Evolutionary conservation across 306 rosid genomes (phyloP).

Genomic region (Casuarina cunninghamiana): DNA sequence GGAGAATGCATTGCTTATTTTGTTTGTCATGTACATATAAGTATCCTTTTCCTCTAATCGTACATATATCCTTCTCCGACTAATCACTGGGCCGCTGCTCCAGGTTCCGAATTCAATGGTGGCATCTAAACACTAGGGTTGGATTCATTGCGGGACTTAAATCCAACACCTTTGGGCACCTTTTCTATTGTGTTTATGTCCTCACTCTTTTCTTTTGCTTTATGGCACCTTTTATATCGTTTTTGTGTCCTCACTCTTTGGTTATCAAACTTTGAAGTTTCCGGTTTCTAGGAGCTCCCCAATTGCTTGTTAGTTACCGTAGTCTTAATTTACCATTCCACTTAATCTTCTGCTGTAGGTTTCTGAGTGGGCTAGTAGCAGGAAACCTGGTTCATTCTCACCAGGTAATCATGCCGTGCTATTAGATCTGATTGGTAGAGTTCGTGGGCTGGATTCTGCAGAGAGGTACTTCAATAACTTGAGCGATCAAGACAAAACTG

Average conservation of each 20-base stretch:
- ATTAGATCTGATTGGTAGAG: slow-evolving; percentile 60
- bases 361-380: slow-evolving; percentile 73
- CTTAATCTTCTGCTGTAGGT: slow-evolving; percentile 38
- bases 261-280: neutral
- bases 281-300: neutral
- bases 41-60: neutral
- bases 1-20: too few relatives aligned
- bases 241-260: neutral
- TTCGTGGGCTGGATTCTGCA: slow-evolving; percentile 56
- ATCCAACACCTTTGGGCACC: too few relatives aligned
- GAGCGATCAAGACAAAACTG: slow-evolving; percentile 43
- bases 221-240: neutral
- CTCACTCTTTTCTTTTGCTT: too few relatives aligned
- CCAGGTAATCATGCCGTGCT: slow-evolving; percentile 55
- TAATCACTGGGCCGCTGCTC: too few relatives aligned
- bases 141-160: too few relatives aligned
- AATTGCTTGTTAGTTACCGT: neutral
- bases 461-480: slow-evolving; percentile 59
- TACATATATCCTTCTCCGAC: neutral
- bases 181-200: neutral
- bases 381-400: slow-evolving; percentile 38
- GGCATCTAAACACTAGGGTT: too few relatives aligned
- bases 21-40: neutral
- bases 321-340: neutral
- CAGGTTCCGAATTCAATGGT: too few relatives aligned